Evolutionary conservation across 331 rosid species (phyloP), one percentile per base, ranked within the genome.

Genomic region (Arachis monticola): DNA sequence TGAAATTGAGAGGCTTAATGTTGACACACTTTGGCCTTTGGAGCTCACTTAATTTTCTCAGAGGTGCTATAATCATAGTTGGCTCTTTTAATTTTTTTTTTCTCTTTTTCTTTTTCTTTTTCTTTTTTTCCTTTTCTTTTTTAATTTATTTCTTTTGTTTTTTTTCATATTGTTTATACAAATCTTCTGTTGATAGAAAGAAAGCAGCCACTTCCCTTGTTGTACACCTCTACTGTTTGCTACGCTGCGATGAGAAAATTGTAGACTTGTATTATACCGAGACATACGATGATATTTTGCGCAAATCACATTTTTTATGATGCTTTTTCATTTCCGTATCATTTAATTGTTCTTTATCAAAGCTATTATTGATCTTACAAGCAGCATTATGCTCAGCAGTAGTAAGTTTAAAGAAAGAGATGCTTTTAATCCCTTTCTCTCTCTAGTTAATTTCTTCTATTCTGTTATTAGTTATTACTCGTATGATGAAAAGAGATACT

Each of bases 271-370:
- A 30, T 69, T 38, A 51, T 11, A 41, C 67, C 42, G 12, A 42
- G 72, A n/a, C 58, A 67, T 78, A 38, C 22, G 40, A 46, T 72
- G 69, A 6, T 64, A 65, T 58, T 72, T 79, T 79, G 56, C 6
- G 27, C 74, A 69, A 13, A n/a, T 35, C 74, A 12, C 13, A 41
- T 47, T 50, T 48, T 35, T 52, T 63, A 52, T 64, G 53, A 6
- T 63, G 12, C 30, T 63, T 38, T 14, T 51, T n/a, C 40, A 22
- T 45, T 40, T 40, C 10, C 8, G 51, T 12, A 45, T 10, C 40
- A 27, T 71, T 72, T 72, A 12, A 22, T 22, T 22, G 27, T 30
- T 44, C 27, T 22, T 22, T 22, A 22, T 22, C 27, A 22, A 22
- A 22, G 27, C n/a, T 51, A 12, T 68, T 12, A 69, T 3, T 6